Evolutionary conservation across 805 yeast species (phyloP).

Genomic region (Tetrapisispora phaffii): DNA sequence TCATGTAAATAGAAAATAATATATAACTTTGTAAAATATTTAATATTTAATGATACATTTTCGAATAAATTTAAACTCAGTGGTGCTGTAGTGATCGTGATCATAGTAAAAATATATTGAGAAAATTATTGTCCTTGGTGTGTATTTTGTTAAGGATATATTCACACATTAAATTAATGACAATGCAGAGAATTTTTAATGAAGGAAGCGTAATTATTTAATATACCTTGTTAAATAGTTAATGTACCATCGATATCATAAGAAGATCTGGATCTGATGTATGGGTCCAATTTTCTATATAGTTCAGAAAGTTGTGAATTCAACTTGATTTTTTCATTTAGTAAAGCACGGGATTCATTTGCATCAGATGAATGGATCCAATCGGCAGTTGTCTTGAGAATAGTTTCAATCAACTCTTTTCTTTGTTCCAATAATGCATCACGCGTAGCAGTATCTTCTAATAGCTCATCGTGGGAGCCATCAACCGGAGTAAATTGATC

Average conservation of each 20-base stretch:
- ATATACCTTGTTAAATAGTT: constrained; percentile 4
- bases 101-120: too few relatives aligned
- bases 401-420: constrained; percentile 40
- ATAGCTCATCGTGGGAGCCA: constrained; percentile 43
- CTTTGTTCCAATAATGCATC: constrained; percentile 43
- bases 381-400: constrained; percentile 53
- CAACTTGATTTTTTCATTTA: constrained; percentile 45
- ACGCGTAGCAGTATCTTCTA: constrained; percentile 38
- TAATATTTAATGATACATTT: neutral
- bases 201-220: neutral
- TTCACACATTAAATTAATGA: neutral
- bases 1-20: neutral
- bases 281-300: constrained; percentile 68
- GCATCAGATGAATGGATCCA: constrained; percentile 56
- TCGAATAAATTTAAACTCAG: neutral
- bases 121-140: too few relatives aligned
- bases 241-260: constrained; percentile 69
- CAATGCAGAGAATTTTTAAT: neutral
- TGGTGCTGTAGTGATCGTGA: too few relatives aligned
- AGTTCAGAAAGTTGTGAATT: constrained; percentile 48
- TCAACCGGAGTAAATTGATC: constrained; percentile 53
- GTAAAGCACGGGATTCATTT: constrained; percentile 38
- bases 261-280: constrained; percentile 64
- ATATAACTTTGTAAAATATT: neutral
- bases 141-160: too few relatives aligned